Evolutionary conservation across 2,329 filamentous ascomycete genomes (phyloP), one percentile per base, ranked within the genome.

Genomic region (Ophiostoma sp.): DNA sequence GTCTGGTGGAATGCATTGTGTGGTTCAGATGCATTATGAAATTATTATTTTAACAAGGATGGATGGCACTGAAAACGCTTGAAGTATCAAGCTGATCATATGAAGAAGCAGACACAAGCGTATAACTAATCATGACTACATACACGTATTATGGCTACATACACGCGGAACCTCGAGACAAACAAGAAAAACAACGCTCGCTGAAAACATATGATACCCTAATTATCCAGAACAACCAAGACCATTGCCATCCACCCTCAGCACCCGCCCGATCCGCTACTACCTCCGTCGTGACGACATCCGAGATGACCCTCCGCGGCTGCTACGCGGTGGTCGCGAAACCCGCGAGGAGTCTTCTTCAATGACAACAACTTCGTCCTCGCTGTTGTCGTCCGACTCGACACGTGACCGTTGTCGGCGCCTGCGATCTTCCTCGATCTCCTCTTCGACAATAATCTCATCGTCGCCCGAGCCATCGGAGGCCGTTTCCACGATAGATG

Each of bases 361-460:
- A 7, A 71, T 67, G 5, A 70, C 69, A 36, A 70, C 66, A 44
- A 69, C 42, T 18, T 70, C 66, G 11, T 70, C 69, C 1, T 60
- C 67, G 41, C 64, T 60, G 4, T 68, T 66, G n/a, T 67, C 67
- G 45, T 40, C 49, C 36, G 60, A 63, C 2, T 40, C 16, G 3
- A 14, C 67, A 12, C 27, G n/a, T 11, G 64, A 7, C n/a, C 47
- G 64, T 45, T 52, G 66, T 36, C 62, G 68, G 7, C 62, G 65
- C n/a, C 62, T 47, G n/a, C 36, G 52, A 6, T 12, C 16, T 63
- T 40, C 14, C 11, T 38, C 52, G 5, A 4, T 18, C 5, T 68
- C 67, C 40, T 70, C 69, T 49, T 69, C 67, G n/a, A 70, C 65
- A 27, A 69, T 44, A 27, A 69, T 66, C 63, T 69, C 69, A 47